A percentile compares a stretch with the other conserved stretches of the same genome.
phyloP scores from a whole-genome alignment of 352 stramenopile species.

The Pythium scleroteichum region DNA sequence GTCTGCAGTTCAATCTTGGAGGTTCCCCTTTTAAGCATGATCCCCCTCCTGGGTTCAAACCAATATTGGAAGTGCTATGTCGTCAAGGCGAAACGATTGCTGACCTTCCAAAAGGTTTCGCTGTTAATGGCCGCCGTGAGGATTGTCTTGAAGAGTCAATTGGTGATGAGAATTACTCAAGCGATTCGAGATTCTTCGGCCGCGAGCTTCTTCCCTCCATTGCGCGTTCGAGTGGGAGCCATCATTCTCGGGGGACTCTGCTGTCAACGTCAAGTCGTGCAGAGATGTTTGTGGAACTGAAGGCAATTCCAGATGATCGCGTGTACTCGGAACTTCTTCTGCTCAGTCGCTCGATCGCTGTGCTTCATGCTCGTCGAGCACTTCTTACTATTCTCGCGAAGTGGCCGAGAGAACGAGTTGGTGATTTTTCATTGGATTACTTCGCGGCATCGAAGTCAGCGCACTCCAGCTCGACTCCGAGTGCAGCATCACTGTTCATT shows the following conservation, averaged over 20 bases:
- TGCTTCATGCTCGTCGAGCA: constrained; percentile 76
- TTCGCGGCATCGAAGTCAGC: constrained; percentile 35
- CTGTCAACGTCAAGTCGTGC: constrained; percentile 49
- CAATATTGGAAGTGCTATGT: constrained; percentile 72
- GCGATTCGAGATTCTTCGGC: constrained; percentile 75
- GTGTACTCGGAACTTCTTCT: constrained; percentile 79
- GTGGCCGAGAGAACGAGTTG: constrained; percentile 63
- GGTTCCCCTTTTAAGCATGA: constrained; percentile 75
- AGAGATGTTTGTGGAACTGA: constrained; percentile 73
- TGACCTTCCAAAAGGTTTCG: constrained; percentile 65
- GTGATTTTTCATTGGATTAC: constrained; percentile 51
- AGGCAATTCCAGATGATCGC: constrained; percentile 74
- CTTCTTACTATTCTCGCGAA: constrained; percentile 77
- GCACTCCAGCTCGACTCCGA: not conserved
- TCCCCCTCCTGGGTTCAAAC: constrained; percentile 74
- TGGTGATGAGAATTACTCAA: constrained; percentile 83
- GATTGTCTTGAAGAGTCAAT: constrained; percentile 84
- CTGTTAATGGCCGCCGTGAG: constrained; percentile 75
- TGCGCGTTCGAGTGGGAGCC: constrained; percentile 48
- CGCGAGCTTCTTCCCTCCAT: constrained; percentile 79
- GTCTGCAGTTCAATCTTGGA: constrained; percentile 87
- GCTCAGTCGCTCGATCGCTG: constrained; percentile 73
- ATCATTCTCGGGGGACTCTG: constrained; percentile 34
- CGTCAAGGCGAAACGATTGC: constrained; percentile 39
- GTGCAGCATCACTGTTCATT: constrained; percentile 55